These are phyloP conservation scores for Mycena rebaudengoi DNA, from an alignment of 768 basidiomycete species.

Conservation along the genomic window DNA sequence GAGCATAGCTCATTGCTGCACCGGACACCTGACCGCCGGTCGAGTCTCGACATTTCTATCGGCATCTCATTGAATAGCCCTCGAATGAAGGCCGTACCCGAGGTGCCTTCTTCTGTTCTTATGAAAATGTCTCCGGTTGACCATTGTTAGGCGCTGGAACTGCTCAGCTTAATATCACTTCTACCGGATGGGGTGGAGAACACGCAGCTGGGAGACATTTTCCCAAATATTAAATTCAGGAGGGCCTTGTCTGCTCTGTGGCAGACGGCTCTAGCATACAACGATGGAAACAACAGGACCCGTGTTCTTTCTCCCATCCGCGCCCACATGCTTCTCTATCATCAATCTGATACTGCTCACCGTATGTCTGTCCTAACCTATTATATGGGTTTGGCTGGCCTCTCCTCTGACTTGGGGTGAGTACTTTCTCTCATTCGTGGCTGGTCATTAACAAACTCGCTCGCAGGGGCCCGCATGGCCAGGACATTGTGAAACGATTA, in stretches of 20 bases:
- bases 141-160: constrained; percentile 15
- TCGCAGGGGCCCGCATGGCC: constrained; percentile 26
- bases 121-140: not conserved
- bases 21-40: constrained; percentile 16
- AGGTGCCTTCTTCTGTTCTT: constrained; percentile 7
- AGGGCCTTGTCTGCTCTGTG: constrained; percentile 24
- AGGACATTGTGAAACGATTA: constrained; percentile 23
- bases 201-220: constrained; percentile 14
- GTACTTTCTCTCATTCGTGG: not conserved
- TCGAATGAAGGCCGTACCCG: constrained; percentile 28
- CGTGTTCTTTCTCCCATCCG: constrained; percentile 33
- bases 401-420: constrained; percentile 25
- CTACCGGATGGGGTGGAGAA: constrained; percentile 30
- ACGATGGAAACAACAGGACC: constrained; percentile 22
- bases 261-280: constrained; percentile 26
- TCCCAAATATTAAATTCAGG: constrained; percentile 17
- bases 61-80: constrained; percentile 27
- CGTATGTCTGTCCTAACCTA: constrained; percentile 24
- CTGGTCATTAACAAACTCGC: not conserved
- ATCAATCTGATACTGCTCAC: constrained; percentile 16
- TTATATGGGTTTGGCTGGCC: constrained; percentile 26
- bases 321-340: constrained; percentile 25
- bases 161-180: constrained; percentile 29
- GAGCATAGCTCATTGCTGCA: constrained; percentile 27
- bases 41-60: constrained; percentile 31